Evolutionary conservation across 305 asterid genomes (phyloP), one percentile per base, ranked within the genome.

Genomic region (Fraxinus paxiana): DNA sequence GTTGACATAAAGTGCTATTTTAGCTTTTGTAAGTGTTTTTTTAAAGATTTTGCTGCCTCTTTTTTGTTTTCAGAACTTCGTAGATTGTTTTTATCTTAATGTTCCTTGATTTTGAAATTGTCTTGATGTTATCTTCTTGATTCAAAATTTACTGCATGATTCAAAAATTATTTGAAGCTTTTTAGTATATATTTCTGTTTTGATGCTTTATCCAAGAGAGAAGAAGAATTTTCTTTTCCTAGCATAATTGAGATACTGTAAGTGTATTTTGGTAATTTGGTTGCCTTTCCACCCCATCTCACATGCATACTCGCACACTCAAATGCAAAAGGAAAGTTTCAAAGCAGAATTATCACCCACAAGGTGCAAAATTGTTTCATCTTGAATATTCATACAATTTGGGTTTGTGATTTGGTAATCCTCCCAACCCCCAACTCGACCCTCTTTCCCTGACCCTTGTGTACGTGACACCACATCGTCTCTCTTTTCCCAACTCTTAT

Each of bases 1-100:
- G 81, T 74, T 80, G 86, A 34, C 90, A 81, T 81, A 78, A 84
- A 84, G 86, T 75, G 59, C 18, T 83, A 74, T 59, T 75, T 61
- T 81, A 80, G 48, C 77, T 72, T 72, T 54, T 43, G 71, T 79
- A 51, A 76, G 37, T 28, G 37, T 67, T 67, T 67, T 24, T 63
- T 17, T 18, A 26, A 12, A 67, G 83, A 81, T 82, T 83, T 84
- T 81, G 83, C 77, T 54, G 83, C 75, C 54, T 83, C 17, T 72
- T 81, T 76, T 24, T 22, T 73, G 83, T 78, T 83, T 51, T 82
- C 72, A 9, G 81, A 87, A 77, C 22, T 34, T 72, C 71, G 43
- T 63, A 80, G 69, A 41, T 80, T 85, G 77, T 79, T 20, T 5
- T 59, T 80, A 26, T 37, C 56, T 26, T 43, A 17, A 43, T 38